phyloP scores from a whole-genome alignment of 371 early-diverging fungal genomes.

The Paraphysoderma sedebokerense region DNA sequence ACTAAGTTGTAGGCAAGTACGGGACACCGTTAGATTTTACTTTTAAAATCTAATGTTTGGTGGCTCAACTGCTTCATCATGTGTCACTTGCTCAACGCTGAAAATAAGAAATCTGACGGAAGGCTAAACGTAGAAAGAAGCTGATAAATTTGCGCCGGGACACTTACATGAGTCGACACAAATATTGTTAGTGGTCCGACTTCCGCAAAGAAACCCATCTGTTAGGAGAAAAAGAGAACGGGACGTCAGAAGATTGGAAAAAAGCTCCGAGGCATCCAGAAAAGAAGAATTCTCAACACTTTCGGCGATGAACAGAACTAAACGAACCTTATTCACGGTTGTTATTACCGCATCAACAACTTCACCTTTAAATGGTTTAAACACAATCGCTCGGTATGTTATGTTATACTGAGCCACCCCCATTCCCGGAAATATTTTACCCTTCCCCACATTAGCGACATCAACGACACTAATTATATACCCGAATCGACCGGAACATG shows the following conservation, averaged over 20 bases:
- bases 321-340: conserved; percentile 73
- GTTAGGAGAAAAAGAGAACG: neutral
- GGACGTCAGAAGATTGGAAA: conserved; percentile 3
- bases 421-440: conserved; percentile 65
- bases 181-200: conserved; percentile 95
- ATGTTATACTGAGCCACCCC: conserved; percentile 91
- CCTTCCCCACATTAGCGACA: conserved; percentile 58
- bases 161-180: conserved; percentile 73
- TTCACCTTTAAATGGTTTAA: conserved; percentile 94
- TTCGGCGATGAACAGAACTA: neutral
- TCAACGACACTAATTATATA: conserved; percentile 81
- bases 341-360: conserved; percentile 92
- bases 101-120: neutral
- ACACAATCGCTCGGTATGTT: conserved; percentile 90
- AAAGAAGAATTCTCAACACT: neutral
- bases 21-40: conserved; percentile 1
- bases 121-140: neutral
- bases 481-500: conserved; percentile 81
- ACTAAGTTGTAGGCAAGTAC: conserved; percentile 31
- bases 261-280: neutral
- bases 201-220: conserved; percentile 95
- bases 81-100: no score
- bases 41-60: no score
- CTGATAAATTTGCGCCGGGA: neutral
- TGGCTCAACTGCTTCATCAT: no score